Evolutionary conservation across 176 grass and related monocot genomes (phyloP).

Genomic region (Musa acuminata): DNA sequence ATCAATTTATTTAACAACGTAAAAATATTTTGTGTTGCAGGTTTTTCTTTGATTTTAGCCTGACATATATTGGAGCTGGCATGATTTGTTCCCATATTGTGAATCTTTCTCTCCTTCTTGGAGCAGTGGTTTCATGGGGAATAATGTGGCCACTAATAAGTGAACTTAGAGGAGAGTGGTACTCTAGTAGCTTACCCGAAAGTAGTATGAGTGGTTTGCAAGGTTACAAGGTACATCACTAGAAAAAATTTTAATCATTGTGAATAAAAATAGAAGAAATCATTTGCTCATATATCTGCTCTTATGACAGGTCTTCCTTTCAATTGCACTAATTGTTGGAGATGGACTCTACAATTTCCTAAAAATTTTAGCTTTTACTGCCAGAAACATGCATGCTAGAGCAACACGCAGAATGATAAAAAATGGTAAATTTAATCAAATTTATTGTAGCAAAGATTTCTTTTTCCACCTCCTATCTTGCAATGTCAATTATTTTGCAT

Average conservation of each 20-base stretch:
- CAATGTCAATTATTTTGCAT: not conserved
- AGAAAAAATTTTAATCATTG: too few species aligned
- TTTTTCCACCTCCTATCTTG: not conserved
- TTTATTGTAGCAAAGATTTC: not conserved
- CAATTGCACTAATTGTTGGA: constrained; percentile 82
- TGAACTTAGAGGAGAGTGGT: constrained; percentile 76
- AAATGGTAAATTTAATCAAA: constrained; percentile 44
- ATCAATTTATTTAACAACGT: not conserved
- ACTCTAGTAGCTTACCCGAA: constrained; percentile 51
- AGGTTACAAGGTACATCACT: constrained; percentile 72
- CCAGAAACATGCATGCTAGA: constrained; percentile 42
- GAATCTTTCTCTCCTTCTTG: constrained; percentile 77
- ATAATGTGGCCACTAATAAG: constrained; percentile 90
- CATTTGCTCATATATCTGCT: not conserved
- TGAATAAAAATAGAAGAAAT: too few species aligned
- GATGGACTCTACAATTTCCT: constrained; percentile 90
- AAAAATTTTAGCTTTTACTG: constrained; percentile 51
- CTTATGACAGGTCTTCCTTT: constrained; percentile 66
- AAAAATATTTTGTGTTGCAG: constrained; percentile 27
- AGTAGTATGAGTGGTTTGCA: constrained; percentile 90
- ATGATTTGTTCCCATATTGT: constrained; percentile 98
- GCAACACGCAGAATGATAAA: constrained; percentile 46
- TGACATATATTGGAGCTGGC: constrained; percentile 93
- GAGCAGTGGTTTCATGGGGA: constrained; percentile 82
- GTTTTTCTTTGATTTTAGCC: constrained; percentile 91